Base-by-base conservation (phyloP, 2,329 filamentous ascomycete species). In the Aspergillus sp. region DNA sequence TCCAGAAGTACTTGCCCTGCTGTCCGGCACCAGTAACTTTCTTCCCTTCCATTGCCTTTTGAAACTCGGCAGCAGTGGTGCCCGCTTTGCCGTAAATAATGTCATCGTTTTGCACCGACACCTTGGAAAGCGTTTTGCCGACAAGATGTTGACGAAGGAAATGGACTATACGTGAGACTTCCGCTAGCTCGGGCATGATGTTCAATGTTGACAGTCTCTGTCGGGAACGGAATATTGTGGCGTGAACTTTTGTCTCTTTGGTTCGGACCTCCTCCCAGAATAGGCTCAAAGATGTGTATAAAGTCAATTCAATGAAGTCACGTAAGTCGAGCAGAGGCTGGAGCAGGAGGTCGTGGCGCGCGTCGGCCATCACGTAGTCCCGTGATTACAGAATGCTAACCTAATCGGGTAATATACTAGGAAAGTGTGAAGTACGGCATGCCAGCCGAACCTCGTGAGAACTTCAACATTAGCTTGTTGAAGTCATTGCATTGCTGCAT, bases 1-100 rank as follows among this genome's bases (percentile, higher is more conserved):
- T 82, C 82, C 95, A 99, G 75, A 99, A 98, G 73, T 98, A 98
- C 83, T 98, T 99, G 8, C 95, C 95, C 74, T 97, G 95, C 61
- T 90, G 92, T 3, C 90, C 90, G 3, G 90, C 90, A 57, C 83
- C 84, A 42, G 84, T 68, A 32, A 90, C 86, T 71, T 87, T 91
- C 70, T 90, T 94, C 4, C 91, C 92, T 3, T 83, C 83, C 71
- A 97, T 81, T 1, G 89, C 87, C 57, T 86, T 83, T 67, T 90
- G 82, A 64, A 99, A 92, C 30, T 88, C 89, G 0, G 85, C 76
- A 0, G 89, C 91, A 17, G 85, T 91, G 0, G 90, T 96, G 30
- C 93, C 92, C 19, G 88, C 92, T 77, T 98, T 97, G 67, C 93
- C 92, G 76, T 93, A 99, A 5, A 99, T 84, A 71, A 90, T 94